Evolutionary conservation across 768 basidiomycete genomes (phyloP).

Genomic region (Tricholoma bakamatsutake): DNA sequence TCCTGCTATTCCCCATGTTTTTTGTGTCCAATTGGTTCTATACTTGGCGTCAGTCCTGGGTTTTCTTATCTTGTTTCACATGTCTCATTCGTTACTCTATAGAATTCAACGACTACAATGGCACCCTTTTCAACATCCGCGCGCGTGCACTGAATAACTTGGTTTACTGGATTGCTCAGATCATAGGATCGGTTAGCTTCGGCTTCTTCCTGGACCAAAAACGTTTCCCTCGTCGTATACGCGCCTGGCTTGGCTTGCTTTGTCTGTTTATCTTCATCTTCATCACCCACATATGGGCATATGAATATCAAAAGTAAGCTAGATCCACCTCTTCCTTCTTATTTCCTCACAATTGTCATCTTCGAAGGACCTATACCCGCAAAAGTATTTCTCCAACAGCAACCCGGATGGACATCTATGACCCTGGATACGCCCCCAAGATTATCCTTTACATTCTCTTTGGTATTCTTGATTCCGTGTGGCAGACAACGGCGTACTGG

Average conservation of each 20-base stretch:
- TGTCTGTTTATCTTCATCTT: slow-evolving; percentile 61
- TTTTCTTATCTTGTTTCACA: not conserved
- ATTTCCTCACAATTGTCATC: not conserved
- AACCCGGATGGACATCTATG: slow-evolving; percentile 54
- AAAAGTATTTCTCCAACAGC: slow-evolving; percentile 33
- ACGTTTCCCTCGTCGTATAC: slow-evolving; percentile 50
- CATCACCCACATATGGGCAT: slow-evolving; percentile 69
- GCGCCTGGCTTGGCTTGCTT: slow-evolving; percentile 66
- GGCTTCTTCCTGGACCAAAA: slow-evolving; percentile 62
- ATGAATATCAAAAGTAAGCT: slow-evolving; percentile 63
- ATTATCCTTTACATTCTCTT: slow-evolving; percentile 65
- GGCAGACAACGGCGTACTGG: slow-evolving; percentile 83
- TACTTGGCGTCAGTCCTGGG: slow-evolving; percentile 62
- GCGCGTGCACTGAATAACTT: slow-evolving; percentile 72
- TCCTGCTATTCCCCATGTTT: slow-evolving; percentile 19
- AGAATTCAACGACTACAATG: slow-evolving; percentile 81
- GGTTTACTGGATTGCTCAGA: slow-evolving; percentile 77
- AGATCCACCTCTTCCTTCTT: not conserved
- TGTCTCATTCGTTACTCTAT: not conserved
- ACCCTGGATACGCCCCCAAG: slow-evolving; percentile 46
- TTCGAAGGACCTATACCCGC: slow-evolving; percentile 52
- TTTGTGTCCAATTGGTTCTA: slow-evolving; percentile 40
- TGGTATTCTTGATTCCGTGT: slow-evolving; percentile 75
- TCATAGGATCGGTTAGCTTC: slow-evolving; percentile 67
- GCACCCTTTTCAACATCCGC: slow-evolving; percentile 75